Conservation (phyloP, 345 rosid species). For the Eutrema yunnanense region DNA sequence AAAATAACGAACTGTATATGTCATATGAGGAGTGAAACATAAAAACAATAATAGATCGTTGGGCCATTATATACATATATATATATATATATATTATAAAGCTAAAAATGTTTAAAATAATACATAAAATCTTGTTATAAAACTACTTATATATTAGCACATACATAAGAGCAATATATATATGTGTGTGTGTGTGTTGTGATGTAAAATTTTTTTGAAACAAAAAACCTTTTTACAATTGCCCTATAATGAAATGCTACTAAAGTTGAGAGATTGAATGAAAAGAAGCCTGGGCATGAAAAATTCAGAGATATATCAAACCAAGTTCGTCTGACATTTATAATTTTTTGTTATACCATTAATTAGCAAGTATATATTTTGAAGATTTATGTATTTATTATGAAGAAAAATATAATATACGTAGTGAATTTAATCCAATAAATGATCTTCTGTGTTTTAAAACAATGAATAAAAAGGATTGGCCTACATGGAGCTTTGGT, state of each 20-base stretch:
- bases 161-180: neutral
- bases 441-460: neutral
- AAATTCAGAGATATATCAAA: neutral
- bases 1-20: neutral
- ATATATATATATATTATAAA: too few relatives aligned
- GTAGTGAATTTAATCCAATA: neutral
- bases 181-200: too few relatives aligned
- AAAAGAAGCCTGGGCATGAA: neutral
- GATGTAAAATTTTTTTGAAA: neutral
- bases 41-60: neutral
- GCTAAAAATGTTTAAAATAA: neutral
- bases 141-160: neutral
- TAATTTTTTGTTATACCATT: neutral
- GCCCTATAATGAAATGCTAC: neutral
- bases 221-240: too few relatives aligned
- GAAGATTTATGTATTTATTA: neutral
- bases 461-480: constrained; percentile 18
- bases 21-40: neutral
- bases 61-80: neutral
- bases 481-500: constrained; percentile 31
- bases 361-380: neutral
- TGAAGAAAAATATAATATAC: neutral
- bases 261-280: neutral
- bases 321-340: neutral
- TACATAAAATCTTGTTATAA: neutral